phyloP scores from a whole-genome alignment of 371 early-diverging fungal genomes.

The Amoeboaphelidium protococcarum region DNA sequence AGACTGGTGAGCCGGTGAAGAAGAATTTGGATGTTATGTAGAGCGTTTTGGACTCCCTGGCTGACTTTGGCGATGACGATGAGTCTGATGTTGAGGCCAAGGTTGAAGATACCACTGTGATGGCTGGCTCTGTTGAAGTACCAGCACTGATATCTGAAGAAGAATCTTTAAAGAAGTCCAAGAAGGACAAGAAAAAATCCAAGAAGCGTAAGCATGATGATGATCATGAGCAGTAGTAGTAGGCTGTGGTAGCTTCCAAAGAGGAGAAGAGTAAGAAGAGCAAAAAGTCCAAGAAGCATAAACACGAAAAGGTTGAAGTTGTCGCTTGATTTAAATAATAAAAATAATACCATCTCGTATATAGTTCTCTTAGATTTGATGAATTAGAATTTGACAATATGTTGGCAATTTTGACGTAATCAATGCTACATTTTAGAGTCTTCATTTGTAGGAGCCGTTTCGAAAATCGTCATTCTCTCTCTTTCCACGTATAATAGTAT shows the following conservation, averaged over 20 bases:
- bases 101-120: slow-evolving; percentile 2
- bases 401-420: too few relatives aligned
- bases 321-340: not conserved
- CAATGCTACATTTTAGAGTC: too few relatives aligned
- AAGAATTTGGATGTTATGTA: slow-evolving; percentile 87
- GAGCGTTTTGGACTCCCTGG: slow-evolving; percentile 44
- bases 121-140: slow-evolving; percentile 12
- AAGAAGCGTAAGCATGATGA: slow-evolving; percentile 2
- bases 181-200: slow-evolving; percentile 4
- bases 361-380: too few relatives aligned
- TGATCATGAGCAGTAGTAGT: slow-evolving; percentile 6
- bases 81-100: slow-evolving; percentile 9
- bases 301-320: not conserved
- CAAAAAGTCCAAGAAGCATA: slow-evolving; percentile 7
- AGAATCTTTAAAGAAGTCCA: slow-evolving; percentile 12
- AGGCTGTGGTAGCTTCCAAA: slow-evolving; percentile 3
- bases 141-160: not conserved
- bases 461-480: too few relatives aligned
- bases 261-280: slow-evolving; percentile 7
- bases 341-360: too few relatives aligned
- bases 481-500: too few relatives aligned
- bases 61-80: slow-evolving; percentile 16
- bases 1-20: slow-evolving; percentile 54
- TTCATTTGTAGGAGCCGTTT: too few relatives aligned
- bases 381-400: too few relatives aligned